These are phyloP conservation scores for Microstegium vimineum DNA, from an alignment of 176 grass and related monocot genomes.

Conservation along the genomic window DNA sequence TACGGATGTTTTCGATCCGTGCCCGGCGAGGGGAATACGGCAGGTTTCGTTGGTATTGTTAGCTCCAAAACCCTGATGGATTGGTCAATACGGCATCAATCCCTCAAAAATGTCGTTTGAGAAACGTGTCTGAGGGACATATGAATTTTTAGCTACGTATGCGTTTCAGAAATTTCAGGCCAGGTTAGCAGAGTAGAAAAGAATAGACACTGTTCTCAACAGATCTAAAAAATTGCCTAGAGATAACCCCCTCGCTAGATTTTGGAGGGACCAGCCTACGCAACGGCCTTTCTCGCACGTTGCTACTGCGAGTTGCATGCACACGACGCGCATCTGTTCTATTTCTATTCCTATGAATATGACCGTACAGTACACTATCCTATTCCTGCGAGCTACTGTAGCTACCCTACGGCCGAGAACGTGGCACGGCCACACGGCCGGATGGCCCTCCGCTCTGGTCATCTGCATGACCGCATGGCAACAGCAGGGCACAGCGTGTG, in stretches of 20 bases:
- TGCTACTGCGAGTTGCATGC: neutral
- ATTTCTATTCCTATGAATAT: no score
- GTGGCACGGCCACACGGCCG: neutral
- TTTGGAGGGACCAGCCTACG: neutral
- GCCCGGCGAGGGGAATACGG: constrained; percentile 2
- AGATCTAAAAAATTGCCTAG: neutral
- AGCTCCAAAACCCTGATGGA: constrained; percentile 15
- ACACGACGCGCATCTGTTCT: neutral
- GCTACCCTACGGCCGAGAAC: neutral
- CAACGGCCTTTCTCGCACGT: neutral
- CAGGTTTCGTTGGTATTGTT: constrained; percentile 29
- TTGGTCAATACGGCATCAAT: constrained; percentile 47
- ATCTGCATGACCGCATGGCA: constrained; percentile 1
- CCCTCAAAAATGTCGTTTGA: no score
- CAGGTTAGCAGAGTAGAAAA: neutral
- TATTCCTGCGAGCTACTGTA: neutral
- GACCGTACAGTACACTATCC: no score
- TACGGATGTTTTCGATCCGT: constrained; percentile 1
- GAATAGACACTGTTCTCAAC: neutral
- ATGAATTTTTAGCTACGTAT: no score
- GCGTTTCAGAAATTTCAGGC: neutral
- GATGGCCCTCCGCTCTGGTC: neutral
- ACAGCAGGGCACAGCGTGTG: no score
- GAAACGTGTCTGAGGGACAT: no score
- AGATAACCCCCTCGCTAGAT: neutral